Conservation (phyloP, 2,329 filamentous ascomycete species). For the Mycosphaerella arachidis region DNA sequence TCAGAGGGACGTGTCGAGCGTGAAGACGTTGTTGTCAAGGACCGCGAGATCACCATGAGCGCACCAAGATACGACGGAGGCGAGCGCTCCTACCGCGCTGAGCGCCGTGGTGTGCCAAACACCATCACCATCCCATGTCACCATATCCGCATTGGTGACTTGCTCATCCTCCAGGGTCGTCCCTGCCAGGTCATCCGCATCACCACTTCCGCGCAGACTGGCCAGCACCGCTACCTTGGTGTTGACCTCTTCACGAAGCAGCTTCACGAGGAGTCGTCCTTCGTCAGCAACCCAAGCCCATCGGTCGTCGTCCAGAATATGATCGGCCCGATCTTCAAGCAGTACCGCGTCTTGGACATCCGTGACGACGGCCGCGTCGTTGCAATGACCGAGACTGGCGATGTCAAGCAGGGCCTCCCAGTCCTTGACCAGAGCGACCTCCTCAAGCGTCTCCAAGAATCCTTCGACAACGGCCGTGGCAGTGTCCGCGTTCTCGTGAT, state of each 20-base stretch:
- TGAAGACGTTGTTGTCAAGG: constrained; percentile 46
- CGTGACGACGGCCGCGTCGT: constrained; percentile 76
- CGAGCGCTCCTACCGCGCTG: constrained; percentile 21
- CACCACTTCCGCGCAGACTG: constrained; percentile 94
- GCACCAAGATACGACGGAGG: constrained; percentile 31
- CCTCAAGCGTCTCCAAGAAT: constrained; percentile 70
- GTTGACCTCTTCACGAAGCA: constrained; percentile 99
- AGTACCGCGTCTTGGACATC: constrained; percentile 98
- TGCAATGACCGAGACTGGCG: constrained; percentile 97
- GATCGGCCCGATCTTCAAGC: constrained; percentile 99
- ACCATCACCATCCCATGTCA: constrained; percentile 98
- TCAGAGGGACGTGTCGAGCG: constrained; percentile 31
- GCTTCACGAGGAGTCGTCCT: constrained; percentile 96
- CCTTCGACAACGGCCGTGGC: constrained; percentile 89
- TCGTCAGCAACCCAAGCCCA: constrained; percentile 93
- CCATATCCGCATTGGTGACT: constrained; percentile 98
- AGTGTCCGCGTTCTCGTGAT: constrained; percentile 94
- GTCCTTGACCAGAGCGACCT: constrained; percentile 95
- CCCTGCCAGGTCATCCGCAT: constrained; percentile 99
- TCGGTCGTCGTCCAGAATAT: constrained; percentile 99
- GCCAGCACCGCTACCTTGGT: constrained; percentile 99
- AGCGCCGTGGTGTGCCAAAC: constrained; percentile 52
- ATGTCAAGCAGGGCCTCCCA: constrained; percentile 92
- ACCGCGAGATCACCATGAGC: constrained; percentile 43
- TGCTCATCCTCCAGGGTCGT: constrained; percentile 97